Evolutionary conservation across 345 rosid species (phyloP).

Genomic region (Lepidium africanum): DNA sequence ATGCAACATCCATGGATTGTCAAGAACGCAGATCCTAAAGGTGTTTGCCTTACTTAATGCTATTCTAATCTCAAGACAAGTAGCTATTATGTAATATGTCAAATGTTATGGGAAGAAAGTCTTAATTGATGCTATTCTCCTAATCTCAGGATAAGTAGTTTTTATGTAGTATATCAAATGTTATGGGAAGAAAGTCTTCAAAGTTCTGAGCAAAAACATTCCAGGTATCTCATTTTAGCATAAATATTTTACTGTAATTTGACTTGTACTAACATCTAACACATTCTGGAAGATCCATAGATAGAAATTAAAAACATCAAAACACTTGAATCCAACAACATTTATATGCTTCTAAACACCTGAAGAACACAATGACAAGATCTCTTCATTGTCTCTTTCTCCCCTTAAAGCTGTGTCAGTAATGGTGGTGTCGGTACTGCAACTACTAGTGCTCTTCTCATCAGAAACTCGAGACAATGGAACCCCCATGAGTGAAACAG

Average conservation of each 20-base stretch:
- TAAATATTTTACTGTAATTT: not conserved
- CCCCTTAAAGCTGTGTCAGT: slow-evolving; percentile 34
- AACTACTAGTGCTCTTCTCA: slow-evolving; percentile 27
- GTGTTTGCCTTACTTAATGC: slow-evolving; percentile 30
- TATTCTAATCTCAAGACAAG: slow-evolving; percentile 3
- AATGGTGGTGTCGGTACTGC: slow-evolving; percentile 53
- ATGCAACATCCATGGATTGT: slow-evolving; percentile 87
- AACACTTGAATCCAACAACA: slow-evolving; percentile 1
- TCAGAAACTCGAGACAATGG: slow-evolving; percentile 15
- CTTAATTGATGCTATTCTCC: slow-evolving; percentile 7
- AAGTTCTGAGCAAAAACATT: not conserved
- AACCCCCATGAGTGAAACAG: slow-evolving; percentile 29
- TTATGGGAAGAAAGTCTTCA: not conserved
- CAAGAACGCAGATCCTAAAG: slow-evolving; percentile 68
- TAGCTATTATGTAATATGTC: not conserved
- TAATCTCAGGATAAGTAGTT: not conserved
- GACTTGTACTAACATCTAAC: slow-evolving; percentile 1
- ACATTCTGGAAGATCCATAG: slow-evolving; percentile 1
- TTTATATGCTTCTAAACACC: slow-evolving; percentile 22
- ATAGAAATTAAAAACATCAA: not conserved
- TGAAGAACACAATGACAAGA: slow-evolving; percentile 23
- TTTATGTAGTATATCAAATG: not conserved
- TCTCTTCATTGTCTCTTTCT: slow-evolving; percentile 20
- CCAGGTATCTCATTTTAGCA: not conserved
- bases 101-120: not conserved